Conservation (phyloP, 306 rosid species). For the Vigna reflexopilosa region DNA sequence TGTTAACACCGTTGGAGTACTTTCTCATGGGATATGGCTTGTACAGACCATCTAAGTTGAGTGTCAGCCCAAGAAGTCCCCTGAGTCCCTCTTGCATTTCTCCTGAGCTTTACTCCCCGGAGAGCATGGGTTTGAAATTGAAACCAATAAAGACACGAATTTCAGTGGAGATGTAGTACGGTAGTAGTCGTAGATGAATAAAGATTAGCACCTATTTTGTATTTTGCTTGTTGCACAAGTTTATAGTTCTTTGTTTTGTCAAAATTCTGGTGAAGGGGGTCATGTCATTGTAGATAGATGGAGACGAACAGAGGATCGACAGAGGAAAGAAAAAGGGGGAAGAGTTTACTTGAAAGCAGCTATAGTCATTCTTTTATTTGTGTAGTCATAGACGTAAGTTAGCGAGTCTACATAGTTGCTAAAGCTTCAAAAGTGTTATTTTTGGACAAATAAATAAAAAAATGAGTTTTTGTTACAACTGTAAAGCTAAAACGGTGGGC, state of each 20-base stretch:
- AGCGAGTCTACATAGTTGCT: slow-evolving; percentile 42
- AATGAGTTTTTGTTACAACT: slow-evolving; percentile 20
- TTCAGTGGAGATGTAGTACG: slow-evolving; percentile 51
- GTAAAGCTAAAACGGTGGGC: slow-evolving; percentile 38
- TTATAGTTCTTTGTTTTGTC: slow-evolving; percentile 43
- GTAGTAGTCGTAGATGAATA: slow-evolving; percentile 22
- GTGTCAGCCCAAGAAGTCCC: slow-evolving; percentile 91
- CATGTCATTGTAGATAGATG: slow-evolving; percentile 64
- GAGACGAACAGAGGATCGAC: slow-evolving; percentile 41
- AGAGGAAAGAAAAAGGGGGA: slow-evolving; percentile 19
- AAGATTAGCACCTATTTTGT: slow-evolving; percentile 31
- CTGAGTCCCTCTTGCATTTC: slow-evolving; percentile 86
- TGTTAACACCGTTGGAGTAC: slow-evolving; percentile 89
- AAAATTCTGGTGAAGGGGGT: slow-evolving; percentile 24
- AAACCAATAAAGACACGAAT: slow-evolving; percentile 87
- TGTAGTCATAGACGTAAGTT: slow-evolving; percentile 52
- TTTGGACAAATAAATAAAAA: slow-evolving; percentile 35
- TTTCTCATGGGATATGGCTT: slow-evolving; percentile 90
- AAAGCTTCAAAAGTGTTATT: slow-evolving; percentile 43
- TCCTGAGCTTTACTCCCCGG: slow-evolving; percentile 90
- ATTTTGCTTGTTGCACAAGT: slow-evolving; percentile 38
- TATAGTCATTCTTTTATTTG: slow-evolving; percentile 74
- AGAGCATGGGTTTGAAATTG: slow-evolving; percentile 95
- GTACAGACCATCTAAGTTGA: slow-evolving; percentile 65
- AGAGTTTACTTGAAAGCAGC: slow-evolving; percentile 49